Base-by-base conservation (phyloP, 106 monocot species). In the Phalaenopsis aphrodite region DNA sequence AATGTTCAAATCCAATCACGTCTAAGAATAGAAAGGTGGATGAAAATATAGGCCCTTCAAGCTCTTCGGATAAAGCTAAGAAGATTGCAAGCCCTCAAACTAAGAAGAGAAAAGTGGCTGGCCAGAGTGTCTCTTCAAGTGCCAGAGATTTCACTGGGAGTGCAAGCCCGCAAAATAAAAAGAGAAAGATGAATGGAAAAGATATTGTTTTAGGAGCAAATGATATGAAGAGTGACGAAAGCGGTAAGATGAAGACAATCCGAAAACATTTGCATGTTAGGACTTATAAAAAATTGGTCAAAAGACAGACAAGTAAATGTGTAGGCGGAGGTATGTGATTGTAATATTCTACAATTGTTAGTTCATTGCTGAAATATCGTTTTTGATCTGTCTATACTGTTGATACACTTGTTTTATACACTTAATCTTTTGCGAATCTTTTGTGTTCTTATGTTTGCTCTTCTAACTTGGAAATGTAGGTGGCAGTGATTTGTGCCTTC, bases 71-170 rank as follows among this genome's bases (percentile, higher is more conserved):
- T 49, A 74, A 74, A 74, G 8, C 12, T 2, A 76, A 76, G 42
- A 76, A 76, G 48, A 49, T 4, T 76, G 0, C 24, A 76, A 76
- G 49, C 76, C 21, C 21, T 49, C 46, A 42, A 3, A 49, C 48
- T 30, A 76, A 30, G 76, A 76, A 49, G 76, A 76, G 48, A 49
- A 76, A 49, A 76, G 48, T 2, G n/a, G 76, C 23, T 49, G 42
- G 30, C 24, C 48, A 30, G 49, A 49, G 24, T 48, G 76, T 49
- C 24, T 76, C 76, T 23, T 76, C 76, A 48, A 76, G 24, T 24
- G 11, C 76, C 2, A 16, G 49, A 42, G 8, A 76, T 76, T 76
- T 19, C n/a, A 2, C 4, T 30, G 48, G 1, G 76, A 76, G 9
- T 30, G 49, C 46, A 48, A 48, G 48, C 18, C 46, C 8, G 12